phyloP scores from a whole-genome alignment of 805 yeast genomes.

The Teunomyces stri region DNA sequence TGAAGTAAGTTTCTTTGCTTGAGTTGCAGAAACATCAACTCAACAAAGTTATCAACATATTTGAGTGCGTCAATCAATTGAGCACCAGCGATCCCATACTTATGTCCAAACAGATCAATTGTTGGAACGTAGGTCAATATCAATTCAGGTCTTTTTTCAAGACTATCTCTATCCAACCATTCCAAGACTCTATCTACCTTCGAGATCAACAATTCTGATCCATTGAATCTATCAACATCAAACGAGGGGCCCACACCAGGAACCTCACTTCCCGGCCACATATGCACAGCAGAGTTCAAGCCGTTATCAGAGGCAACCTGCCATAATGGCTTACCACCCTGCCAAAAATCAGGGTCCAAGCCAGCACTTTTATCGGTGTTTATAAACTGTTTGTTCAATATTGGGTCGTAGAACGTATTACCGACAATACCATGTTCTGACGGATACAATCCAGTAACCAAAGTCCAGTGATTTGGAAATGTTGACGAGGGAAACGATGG shows the following conservation, averaged over 20 bases:
- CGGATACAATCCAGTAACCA: slow-evolving; percentile 84
- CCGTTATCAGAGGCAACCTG: slow-evolving; percentile 64
- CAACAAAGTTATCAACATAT: slow-evolving; percentile 66
- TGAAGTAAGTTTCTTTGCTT: slow-evolving; percentile 53
- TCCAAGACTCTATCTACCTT: slow-evolving; percentile 58
- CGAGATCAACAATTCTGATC: slow-evolving; percentile 53
- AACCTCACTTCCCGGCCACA: slow-evolving; percentile 96
- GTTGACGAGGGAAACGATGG: slow-evolving; percentile 90
- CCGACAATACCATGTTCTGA: slow-evolving; percentile 85
- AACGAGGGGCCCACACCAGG: slow-evolving; percentile 50
- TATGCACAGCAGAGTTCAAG: slow-evolving; percentile 72
- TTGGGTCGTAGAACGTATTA: slow-evolving; percentile 72
- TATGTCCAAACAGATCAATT: slow-evolving; percentile 77
- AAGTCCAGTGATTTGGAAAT: slow-evolving; percentile 89
- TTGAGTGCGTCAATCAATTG: slow-evolving; percentile 52
- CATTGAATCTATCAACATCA: slow-evolving; percentile 63
- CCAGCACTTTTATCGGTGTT: slow-evolving; percentile 57
- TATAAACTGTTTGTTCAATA: slow-evolving; percentile 52
- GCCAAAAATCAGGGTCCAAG: slow-evolving; percentile 64
- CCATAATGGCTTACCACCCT: slow-evolving; percentile 89
- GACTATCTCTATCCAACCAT: slow-evolving; percentile 61
- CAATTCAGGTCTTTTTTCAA: slow-evolving; percentile 66
- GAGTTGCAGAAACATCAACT: slow-evolving; percentile 47
- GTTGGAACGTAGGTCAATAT: slow-evolving; percentile 77
- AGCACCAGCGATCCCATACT: slow-evolving; percentile 63